A percentile compares a stretch with the other conserved stretches of the same genome.
Conservation (phyloP, 257 asterid genomes). For the Solanum okadae region DNA sequence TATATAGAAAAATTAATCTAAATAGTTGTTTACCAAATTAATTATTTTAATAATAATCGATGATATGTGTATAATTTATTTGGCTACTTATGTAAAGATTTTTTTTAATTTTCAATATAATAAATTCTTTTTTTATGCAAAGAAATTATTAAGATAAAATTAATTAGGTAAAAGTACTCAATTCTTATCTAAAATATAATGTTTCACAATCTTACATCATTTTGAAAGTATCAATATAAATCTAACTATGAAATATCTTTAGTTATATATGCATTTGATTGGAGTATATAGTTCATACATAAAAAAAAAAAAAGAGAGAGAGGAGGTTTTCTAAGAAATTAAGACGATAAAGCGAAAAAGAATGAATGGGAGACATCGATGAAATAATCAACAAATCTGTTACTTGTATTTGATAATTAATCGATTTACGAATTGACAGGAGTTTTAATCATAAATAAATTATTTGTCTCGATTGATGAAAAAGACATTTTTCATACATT, state of each 20-base stretch:
- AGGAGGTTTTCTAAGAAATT: neutral
- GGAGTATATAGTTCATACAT: neutral
- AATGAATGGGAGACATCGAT: neutral
- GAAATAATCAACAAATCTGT: neutral
- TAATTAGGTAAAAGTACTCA: neutral
- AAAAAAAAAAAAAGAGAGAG: rapidly evolving
- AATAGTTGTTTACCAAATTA: neutral
- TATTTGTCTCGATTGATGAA: neutral
- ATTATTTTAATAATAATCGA: too few species aligned
- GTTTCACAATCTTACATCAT: neutral
- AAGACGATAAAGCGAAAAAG: neutral
- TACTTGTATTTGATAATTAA: neutral
- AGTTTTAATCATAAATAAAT: neutral
- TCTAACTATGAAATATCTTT: neutral
- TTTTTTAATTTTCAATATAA: neutral
- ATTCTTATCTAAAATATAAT: neutral
- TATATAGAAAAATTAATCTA: neutral
- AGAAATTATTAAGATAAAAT: neutral
- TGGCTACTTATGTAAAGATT: neutral
- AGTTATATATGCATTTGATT: neutral
- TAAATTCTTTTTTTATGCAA: neutral
- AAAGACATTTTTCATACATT: neutral
- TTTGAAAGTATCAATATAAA: neutral
- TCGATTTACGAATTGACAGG: neutral
- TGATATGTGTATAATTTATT: neutral